Evolutionary conservation across 441 rosid species (phyloP).

Genomic region (Populus hybrid): DNA sequence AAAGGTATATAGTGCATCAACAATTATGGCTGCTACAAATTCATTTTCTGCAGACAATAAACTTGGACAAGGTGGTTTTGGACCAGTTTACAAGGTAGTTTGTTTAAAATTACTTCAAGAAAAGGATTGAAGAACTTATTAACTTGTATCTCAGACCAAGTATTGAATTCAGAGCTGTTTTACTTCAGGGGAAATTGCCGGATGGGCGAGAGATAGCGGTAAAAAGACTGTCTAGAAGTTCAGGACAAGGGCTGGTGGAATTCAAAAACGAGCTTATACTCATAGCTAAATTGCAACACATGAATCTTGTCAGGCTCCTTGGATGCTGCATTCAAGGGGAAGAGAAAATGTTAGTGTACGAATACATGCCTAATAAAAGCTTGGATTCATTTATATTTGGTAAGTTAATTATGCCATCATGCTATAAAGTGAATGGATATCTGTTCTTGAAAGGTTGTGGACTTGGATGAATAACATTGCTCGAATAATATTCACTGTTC

Average conservation of each 20-base stretch:
- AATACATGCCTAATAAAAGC: constrained; percentile 47
- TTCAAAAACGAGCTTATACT: constrained; percentile 13
- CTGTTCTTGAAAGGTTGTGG: neutral
- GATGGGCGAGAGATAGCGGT: constrained; percentile 48
- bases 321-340: constrained; percentile 43
- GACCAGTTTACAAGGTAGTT: constrained; percentile 19
- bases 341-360: constrained; percentile 46
- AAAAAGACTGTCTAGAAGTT: constrained; percentile 54
- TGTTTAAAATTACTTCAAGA: too few species aligned
- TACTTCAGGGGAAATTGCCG: constrained; percentile 45
- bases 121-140: too few species aligned
- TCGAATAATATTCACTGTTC: too few species aligned
- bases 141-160: too few species aligned
- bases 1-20: neutral
- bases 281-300: constrained; percentile 47
- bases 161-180: neutral
- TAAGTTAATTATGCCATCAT: neutral
- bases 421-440: too few species aligned
- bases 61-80: constrained; percentile 25
- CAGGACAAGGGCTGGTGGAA: constrained; percentile 35
- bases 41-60: constrained; percentile 12
- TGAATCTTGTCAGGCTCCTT: constrained; percentile 43
- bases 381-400: constrained; percentile 46
- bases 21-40: constrained; percentile 13
- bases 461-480: too few species aligned